These are phyloP conservation scores for Apiotrichum domesticum DNA, from an alignment of 1,284 basidiomycete species.

Conservation along the genomic window DNA sequence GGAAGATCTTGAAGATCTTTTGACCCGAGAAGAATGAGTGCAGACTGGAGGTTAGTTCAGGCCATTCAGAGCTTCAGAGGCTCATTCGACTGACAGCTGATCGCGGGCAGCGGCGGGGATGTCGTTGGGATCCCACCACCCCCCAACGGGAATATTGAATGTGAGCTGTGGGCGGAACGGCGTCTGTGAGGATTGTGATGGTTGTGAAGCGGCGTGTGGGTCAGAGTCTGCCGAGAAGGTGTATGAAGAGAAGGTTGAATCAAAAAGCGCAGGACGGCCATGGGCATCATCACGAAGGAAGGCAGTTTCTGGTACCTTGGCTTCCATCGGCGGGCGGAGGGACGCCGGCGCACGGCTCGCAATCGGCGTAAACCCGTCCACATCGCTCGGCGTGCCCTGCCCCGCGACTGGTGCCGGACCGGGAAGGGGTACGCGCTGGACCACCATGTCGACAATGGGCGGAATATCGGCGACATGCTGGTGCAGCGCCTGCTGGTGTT, in stretches of 20 bases:
- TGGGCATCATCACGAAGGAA: no score
- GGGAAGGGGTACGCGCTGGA: background rate
- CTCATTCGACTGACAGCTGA: slow-evolving; percentile 28
- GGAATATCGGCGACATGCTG: background rate
- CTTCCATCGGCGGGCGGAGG: background rate
- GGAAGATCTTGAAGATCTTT: slow-evolving; percentile 28
- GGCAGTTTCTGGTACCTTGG: no score
- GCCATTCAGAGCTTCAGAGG: no score
- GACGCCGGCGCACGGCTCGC: background rate
- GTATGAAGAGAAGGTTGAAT: no score
- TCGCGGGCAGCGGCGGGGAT: slow-evolving; percentile 36
- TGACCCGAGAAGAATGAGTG: slow-evolving; percentile 33
- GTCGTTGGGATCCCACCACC: slow-evolving; percentile 40
- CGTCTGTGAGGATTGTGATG: background rate
- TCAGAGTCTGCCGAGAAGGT: no score
- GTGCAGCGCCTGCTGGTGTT: background rate
- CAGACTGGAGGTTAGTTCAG: slow-evolving; percentile 19
- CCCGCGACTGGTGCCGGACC: background rate
- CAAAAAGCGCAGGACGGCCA: no score
- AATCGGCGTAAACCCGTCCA: background rate
- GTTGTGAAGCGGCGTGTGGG: no score
- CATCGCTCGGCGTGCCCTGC: background rate
- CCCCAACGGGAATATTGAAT: slow-evolving; percentile 21
- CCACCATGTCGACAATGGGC: background rate
- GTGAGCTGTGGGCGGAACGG: background rate